Evolutionary conservation across 352 stramenopile genomes (phyloP), one percentile per base, ranked within the genome.

Genomic region (Globisporangium rhizosaccharum): DNA sequence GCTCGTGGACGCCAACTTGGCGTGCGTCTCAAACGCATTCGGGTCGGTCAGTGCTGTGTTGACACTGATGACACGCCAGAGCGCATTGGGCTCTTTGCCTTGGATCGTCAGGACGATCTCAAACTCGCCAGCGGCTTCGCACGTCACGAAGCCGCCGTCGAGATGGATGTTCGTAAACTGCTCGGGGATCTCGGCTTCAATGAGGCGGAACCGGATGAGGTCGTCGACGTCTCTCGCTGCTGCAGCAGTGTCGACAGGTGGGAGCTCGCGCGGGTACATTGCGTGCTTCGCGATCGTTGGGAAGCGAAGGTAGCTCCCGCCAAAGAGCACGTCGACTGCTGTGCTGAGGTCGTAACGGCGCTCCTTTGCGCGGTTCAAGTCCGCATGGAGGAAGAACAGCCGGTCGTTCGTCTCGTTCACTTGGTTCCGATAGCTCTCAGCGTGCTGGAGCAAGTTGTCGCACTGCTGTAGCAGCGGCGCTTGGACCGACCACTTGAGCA

Each of bases 401-500:
- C 85, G 79, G 53, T 94, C 85, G 46, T 91, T 91, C 20, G 80
- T 89, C 66, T 94, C 85, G 62, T 92, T 91, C 48, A 77, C 66
- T 42, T 91, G 82, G 64, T 92, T 88, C 45, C 73, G 75, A 63
- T 82, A 94, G 39, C 48, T 62, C 44, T 90, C 67, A 6, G 80
- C 74, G 50, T 87, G 75, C 45, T 73, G 55, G 33, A 91, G 68
- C 37, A 94, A 51, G 36, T 67, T 66, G 44, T 88, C 73, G 63
- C 85, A 92, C 60, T 91, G 79, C 66, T 85, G 70, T 25, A 91
- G 66, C 55, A 94, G 63, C 47, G 85, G 82, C 55, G 82, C 82
- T 62, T 94, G 85, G 39, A 89, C 80, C n/a, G 85, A 94, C 85
- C 85, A 94, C 62, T 91, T 90, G 45, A 91, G 74, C 61, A 94